A percentile compares a stretch with the other conserved stretches of the same genome.
Conservation (phyloP, 495 filamentous ascomycete species). For the Daldinia childiae region DNA sequence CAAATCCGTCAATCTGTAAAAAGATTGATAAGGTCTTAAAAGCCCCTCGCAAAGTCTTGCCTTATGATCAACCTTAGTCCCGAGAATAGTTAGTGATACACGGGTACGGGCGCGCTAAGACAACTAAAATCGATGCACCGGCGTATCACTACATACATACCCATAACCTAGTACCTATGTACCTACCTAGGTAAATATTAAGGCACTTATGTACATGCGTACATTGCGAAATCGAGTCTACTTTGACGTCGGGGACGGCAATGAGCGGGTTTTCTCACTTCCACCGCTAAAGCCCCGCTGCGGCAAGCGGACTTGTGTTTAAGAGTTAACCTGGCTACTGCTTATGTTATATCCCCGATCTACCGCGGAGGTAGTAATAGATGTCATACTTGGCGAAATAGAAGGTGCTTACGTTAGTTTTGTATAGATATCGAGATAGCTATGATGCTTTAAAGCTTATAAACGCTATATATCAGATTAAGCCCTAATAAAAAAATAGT, state of each 20-base stretch:
- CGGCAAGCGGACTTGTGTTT: not conserved
- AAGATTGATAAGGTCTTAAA: constrained; percentile 13
- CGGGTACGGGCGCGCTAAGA: constrained; percentile 6
- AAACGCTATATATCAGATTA: not conserved
- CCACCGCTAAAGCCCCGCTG: not conserved
- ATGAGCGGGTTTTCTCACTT: constrained; percentile 4
- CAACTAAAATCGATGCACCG: not conserved
- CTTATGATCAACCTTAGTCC: constrained; percentile 8
- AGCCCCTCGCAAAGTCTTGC: constrained; percentile 38
- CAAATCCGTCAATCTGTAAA: not conserved
- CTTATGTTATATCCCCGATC: constrained; percentile 2
- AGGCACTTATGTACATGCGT: not conserved
- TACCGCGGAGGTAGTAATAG: not conserved
- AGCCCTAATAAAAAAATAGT: not conserved
- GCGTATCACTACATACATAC: not conserved
- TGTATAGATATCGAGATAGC: not conserved
- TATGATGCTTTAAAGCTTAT: not conserved
- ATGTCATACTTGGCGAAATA: constrained; percentile 1
- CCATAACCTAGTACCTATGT: not conserved
- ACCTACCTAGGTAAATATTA: no score
- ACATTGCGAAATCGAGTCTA: not conserved
- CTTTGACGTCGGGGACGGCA: not conserved
- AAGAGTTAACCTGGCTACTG: not conserved
- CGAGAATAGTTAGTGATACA: not conserved
- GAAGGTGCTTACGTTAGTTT: constrained; percentile 3